phyloP scores from a whole-genome alignment of 148 eudicot genomes.

The Gaultheria prostrata region DNA sequence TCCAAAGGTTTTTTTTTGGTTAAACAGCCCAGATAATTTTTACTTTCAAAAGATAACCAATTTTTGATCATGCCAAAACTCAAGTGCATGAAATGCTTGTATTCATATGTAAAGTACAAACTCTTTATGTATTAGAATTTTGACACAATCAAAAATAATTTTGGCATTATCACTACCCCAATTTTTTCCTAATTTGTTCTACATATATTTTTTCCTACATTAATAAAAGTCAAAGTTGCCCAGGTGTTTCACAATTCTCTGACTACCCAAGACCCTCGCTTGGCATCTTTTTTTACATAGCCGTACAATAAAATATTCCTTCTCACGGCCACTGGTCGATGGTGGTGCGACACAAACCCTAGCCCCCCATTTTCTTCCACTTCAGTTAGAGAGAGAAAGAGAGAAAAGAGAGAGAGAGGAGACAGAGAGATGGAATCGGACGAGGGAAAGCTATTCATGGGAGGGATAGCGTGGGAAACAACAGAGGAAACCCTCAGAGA shows the following conservation, averaged over 20 bases:
- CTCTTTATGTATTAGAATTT: too few species aligned
- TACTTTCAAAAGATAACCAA: too few species aligned
- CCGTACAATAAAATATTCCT: neutral
- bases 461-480: conserved; percentile 35
- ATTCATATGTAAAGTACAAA: too few species aligned
- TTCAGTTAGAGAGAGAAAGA: neutral
- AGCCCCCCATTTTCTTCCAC: neutral
- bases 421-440: conserved; percentile 27
- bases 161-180: too few species aligned
- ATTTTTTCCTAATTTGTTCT: too few species aligned
- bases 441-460: conserved; percentile 32
- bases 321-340: neutral
- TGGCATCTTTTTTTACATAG: neutral
- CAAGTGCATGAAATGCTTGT: too few species aligned
- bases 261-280: neutral
- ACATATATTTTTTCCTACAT: too few species aligned
- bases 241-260: neutral
- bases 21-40: too few species aligned
- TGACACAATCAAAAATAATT: too few species aligned
- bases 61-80: too few species aligned
- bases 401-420: conserved; percentile 9
- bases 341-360: conserved; percentile 7
- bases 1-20: too few species aligned
- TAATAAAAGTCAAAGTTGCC: too few species aligned
- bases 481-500: conserved; percentile 19